Evolutionary conservation across 1,284 basidiomycete species (phyloP).

Genomic region (Cutaneotrichosporon sp.): DNA sequence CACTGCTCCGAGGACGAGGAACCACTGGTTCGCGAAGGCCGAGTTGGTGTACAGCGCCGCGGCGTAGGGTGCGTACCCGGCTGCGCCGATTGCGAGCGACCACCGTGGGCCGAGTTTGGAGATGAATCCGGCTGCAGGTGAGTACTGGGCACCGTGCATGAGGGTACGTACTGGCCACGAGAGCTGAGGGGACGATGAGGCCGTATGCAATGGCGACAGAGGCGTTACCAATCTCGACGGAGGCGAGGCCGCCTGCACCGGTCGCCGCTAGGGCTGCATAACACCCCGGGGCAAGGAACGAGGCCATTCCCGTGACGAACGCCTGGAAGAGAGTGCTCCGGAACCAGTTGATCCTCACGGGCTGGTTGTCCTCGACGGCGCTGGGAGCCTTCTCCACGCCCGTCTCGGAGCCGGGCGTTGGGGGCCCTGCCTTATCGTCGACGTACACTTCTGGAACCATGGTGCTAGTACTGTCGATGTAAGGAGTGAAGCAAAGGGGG

Average conservation of each 20-base stretch:
- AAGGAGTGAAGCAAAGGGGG: too few species aligned
- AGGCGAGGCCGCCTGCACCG: slow-evolving; percentile 31
- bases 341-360: too few species aligned
- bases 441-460: too few species aligned
- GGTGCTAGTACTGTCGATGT: too few species aligned
- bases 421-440: too few species aligned
- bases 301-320: slow-evolving; percentile 46
- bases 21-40: slow-evolving; percentile 41
- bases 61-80: slow-evolving; percentile 48
- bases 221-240: slow-evolving; percentile 51
- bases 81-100: slow-evolving; percentile 41
- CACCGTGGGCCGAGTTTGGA: slow-evolving; percentile 36
- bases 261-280: slow-evolving; percentile 46
- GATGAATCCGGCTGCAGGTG: slow-evolving; percentile 27
- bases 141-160: slow-evolving; percentile 11
- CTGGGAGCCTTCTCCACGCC: too few species aligned
- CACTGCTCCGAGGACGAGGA: slow-evolving; percentile 50
- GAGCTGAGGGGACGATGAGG: slow-evolving; percentile 48
- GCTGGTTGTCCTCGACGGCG: too few species aligned
- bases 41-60: slow-evolving; percentile 42
- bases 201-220: slow-evolving; percentile 41
- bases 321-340: slow-evolving; percentile 30
- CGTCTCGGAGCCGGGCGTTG: too few species aligned
- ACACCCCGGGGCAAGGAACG: slow-evolving; percentile 48
- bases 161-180: slow-evolving; percentile 27